Evolutionary conservation across 257 asterid species (phyloP).

Genomic region (Solanum pinnatisectum): DNA sequence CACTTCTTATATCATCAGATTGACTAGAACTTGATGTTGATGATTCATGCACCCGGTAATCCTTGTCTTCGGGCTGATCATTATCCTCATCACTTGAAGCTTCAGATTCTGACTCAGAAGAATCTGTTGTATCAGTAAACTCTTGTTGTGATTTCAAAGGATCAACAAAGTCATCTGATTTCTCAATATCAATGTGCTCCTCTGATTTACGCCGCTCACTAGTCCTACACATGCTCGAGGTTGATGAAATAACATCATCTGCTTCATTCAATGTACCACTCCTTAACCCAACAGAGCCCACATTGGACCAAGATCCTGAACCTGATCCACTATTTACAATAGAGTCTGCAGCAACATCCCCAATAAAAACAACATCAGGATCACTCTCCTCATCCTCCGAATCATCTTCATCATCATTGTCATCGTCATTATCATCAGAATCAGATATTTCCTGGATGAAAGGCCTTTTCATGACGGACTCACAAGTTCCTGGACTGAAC

Average conservation of each 20-base stretch:
- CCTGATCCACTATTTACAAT: neutral
- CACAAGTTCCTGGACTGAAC: neutral
- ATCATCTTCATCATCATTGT: neutral
- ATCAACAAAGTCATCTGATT: neutral
- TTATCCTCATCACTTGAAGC: slow-evolving; percentile 11
- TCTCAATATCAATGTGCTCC: neutral
- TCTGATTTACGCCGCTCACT: neutral
- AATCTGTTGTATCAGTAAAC: neutral
- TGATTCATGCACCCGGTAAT: neutral
- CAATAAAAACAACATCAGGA: neutral
- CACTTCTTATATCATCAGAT: neutral
- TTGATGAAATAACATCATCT: slow-evolving; percentile 1
- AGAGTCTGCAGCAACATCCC: neutral
- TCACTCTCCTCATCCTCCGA: neutral
- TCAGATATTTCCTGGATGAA: neutral
- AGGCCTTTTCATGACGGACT: neutral
- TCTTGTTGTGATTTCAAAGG: neutral
- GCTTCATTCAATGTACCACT: neutral
- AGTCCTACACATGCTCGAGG: neutral
- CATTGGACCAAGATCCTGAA: slow-evolving; percentile 1
- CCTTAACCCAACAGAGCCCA: neutral
- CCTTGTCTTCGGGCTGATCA: slow-evolving; percentile 1
- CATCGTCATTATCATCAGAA: neutral
- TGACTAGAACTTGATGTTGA: neutral
- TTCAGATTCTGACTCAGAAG: neutral